These are phyloP conservation scores for Scleroderma citrinum DNA, from an alignment of 768 basidiomycete genomes.

Conservation along the genomic window DNA sequence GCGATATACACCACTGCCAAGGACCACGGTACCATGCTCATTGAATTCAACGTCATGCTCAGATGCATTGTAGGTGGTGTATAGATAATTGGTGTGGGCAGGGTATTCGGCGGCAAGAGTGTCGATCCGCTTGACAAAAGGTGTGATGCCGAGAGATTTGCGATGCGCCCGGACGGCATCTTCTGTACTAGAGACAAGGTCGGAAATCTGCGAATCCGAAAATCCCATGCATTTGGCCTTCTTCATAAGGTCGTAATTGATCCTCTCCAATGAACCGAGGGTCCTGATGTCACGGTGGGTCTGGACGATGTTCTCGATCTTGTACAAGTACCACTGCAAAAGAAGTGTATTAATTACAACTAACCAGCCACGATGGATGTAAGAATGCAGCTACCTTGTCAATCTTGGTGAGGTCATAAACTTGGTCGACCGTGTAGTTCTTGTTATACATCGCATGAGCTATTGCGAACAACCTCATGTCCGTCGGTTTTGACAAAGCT, in stretches of 20 bases:
- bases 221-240: constrained; percentile 94
- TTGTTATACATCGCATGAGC: constrained; percentile 97
- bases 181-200: constrained; percentile 69
- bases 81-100: constrained; percentile 98
- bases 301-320: constrained; percentile 96
- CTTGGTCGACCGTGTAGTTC: constrained; percentile 80
- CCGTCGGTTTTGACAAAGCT: constrained; percentile 80
- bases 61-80: constrained; percentile 97
- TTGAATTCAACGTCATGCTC: constrained; percentile 93
- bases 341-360: not conserved
- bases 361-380: not conserved
- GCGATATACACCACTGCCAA: constrained; percentile 96
- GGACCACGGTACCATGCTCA: constrained; percentile 98
- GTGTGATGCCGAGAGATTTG: constrained; percentile 83
- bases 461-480: constrained; percentile 94
- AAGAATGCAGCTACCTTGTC: constrained; percentile 59
- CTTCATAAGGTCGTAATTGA: constrained; percentile 73
- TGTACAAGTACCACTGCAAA: constrained; percentile 91
- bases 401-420: constrained; percentile 96
- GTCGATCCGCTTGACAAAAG: constrained; percentile 99
- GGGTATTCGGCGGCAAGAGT: constrained; percentile 98
- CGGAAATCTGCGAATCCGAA: constrained; percentile 87
- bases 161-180: constrained; percentile 76
- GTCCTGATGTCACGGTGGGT: constrained; percentile 72
- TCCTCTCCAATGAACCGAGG: constrained; percentile 59